Evolutionary conservation across 257 asterid species (phyloP).

Genomic region (Handroanthus guayacan): DNA sequence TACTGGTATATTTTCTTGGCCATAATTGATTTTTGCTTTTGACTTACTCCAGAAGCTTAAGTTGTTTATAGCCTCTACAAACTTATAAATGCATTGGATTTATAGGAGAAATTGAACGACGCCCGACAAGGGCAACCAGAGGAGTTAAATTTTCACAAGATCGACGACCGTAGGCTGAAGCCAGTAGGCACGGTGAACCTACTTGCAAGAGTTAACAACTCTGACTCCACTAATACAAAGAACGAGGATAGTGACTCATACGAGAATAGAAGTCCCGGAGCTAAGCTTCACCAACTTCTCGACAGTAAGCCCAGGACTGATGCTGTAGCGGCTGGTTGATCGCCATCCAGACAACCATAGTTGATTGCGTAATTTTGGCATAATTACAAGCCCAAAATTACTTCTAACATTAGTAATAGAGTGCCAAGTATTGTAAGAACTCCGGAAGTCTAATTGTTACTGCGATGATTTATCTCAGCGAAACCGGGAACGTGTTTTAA

Average conservation of each 20-base stretch:
- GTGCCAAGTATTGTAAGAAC: conserved; percentile 37
- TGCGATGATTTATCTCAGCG: conserved; percentile 47
- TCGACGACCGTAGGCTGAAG: conserved; percentile 53
- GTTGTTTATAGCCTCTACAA: neutral
- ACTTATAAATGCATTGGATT: conserved; percentile 2
- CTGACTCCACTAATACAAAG: conserved; percentile 44
- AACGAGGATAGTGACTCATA: conserved; percentile 58
- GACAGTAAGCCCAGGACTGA: conserved; percentile 70
- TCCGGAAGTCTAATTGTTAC: conserved; percentile 38
- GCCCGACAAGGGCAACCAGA: conserved; percentile 47
- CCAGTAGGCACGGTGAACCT: conserved; percentile 84
- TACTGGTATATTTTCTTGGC: conserved; percentile 52
- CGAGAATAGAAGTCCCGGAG: conserved; percentile 57
- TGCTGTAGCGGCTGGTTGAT: conserved; percentile 91
- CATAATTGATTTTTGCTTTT: neutral
- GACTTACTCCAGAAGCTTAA: neutral
- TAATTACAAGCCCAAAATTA: conserved; percentile 68
- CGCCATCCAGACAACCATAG: neutral
- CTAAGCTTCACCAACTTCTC: conserved; percentile 88
- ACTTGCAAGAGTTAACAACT: conserved; percentile 83
- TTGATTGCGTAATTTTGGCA: conserved; percentile 66
- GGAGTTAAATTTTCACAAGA: conserved; percentile 43
- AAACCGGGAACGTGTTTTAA: conserved; percentile 65
- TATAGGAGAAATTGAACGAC: conserved; percentile 72
- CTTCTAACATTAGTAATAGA: conserved; percentile 69